phyloP scores from a whole-genome alignment of 495 filamentous ascomycete species.

The Xylaria nigripes region DNA sequence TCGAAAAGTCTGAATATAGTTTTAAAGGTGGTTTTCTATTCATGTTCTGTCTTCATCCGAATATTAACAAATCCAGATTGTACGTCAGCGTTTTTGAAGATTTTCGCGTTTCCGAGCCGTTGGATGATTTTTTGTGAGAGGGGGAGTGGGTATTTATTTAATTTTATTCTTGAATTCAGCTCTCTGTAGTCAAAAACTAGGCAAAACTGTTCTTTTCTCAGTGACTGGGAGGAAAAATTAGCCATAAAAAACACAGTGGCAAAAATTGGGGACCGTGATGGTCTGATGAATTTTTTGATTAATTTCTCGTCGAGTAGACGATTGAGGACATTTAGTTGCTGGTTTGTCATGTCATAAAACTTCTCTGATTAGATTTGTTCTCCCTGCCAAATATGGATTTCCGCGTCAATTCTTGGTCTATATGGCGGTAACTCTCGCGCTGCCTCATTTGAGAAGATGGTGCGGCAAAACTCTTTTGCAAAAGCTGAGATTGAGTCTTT shows the following conservation, averaged over 20 bases:
- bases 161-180: neutral
- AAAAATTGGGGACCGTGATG: neutral
- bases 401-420: neutral
- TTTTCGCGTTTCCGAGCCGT: neutral
- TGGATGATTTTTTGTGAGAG: neutral
- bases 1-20: constrained; percentile 23
- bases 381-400: neutral
- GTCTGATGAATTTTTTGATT: neutral
- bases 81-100: neutral
- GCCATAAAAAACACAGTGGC: neutral
- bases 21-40: constrained; percentile 25
- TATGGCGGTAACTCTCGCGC: neutral
- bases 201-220: neutral
- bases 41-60: constrained; percentile 21
- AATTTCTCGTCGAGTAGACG: neutral
- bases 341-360: neutral
- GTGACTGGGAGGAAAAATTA: neutral
- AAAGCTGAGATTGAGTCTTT: neutral
- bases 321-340: neutral
- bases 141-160: neutral
- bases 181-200: neutral
- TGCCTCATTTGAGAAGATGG: neutral
- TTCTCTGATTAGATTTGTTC: neutral
- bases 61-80: constrained; percentile 11
- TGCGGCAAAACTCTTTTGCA: neutral